Conservation (phyloP, 257 asterid species). For the Solanum pinnatisectum region DNA sequence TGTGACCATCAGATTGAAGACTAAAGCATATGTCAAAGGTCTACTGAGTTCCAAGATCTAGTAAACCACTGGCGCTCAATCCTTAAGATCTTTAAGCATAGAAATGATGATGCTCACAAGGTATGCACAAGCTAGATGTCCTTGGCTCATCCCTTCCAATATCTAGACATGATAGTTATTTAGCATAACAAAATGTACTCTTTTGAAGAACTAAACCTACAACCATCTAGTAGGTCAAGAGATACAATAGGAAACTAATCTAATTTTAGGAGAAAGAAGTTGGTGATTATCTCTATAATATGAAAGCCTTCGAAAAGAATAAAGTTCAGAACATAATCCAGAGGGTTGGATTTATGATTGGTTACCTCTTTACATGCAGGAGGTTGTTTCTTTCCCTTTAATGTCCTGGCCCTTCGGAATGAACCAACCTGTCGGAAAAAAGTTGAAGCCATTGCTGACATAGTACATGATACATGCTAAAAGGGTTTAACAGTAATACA, state of each 20-base stretch:
- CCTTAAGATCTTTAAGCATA: neutral
- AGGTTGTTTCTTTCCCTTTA: slow-evolving; percentile 56
- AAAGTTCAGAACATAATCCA: neutral
- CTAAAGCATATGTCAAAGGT: neutral
- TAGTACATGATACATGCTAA: neutral
- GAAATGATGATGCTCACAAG: neutral
- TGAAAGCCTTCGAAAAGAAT: neutral
- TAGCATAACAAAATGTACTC: neutral
- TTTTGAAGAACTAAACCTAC: neutral
- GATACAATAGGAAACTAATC: neutral
- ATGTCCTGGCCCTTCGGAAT: slow-evolving; percentile 50
- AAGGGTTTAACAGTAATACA: slow-evolving; percentile 4
- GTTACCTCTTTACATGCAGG: slow-evolving; percentile 74
- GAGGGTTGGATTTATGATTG: neutral
- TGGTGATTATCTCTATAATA: neutral
- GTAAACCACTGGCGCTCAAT: neutral
- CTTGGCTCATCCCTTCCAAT: neutral
- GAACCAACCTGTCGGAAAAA: slow-evolving; percentile 54
- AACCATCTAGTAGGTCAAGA: neutral
- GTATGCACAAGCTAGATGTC: neutral
- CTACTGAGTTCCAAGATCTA: neutral
- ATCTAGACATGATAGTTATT: neutral
- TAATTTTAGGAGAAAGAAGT: neutral
- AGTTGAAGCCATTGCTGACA: neutral
- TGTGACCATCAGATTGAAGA: neutral